Conservation (phyloP, 257 asterid species). For the Fraxinus americana region DNA sequence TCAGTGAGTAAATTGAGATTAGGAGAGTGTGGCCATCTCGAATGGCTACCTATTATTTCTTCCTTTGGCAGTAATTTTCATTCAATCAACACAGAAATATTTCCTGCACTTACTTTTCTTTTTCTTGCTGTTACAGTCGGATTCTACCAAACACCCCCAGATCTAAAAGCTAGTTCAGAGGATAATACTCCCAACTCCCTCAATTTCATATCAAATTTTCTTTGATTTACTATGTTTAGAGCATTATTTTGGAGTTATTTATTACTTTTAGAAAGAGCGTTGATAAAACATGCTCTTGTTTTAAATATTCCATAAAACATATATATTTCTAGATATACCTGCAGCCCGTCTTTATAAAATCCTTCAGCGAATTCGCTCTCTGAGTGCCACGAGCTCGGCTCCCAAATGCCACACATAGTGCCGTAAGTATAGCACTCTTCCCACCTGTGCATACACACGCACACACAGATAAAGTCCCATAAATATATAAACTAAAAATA, state of each 20-base stretch:
- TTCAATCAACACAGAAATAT: no score
- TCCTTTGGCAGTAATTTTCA: no score
- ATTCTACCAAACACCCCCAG: not conserved
- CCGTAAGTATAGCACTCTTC: constrained; percentile 93
- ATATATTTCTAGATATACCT: constrained; percentile 43
- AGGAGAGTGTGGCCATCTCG: no score
- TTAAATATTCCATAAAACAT: not conserved
- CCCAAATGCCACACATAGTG: constrained; percentile 89
- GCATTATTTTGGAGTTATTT: not conserved
- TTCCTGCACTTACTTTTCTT: no score
- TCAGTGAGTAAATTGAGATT: no score
- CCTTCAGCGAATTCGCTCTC: constrained; percentile 78
- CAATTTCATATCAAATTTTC: not conserved
- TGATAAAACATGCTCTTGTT: not conserved
- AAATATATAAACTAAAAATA: not conserved
- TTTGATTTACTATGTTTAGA: not conserved
- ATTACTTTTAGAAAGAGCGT: not conserved
- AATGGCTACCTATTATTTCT: no score
- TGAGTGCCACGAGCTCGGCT: constrained; percentile 94
- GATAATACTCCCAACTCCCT: not conserved
- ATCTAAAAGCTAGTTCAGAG: not conserved
- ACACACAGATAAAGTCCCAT: not conserved
- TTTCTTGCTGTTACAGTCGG: no score
- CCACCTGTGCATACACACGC: constrained; percentile 54
- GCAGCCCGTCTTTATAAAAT: constrained; percentile 89